Base-by-base conservation (phyloP, 75 land plant genomes). In the Picea glauca region DNA sequence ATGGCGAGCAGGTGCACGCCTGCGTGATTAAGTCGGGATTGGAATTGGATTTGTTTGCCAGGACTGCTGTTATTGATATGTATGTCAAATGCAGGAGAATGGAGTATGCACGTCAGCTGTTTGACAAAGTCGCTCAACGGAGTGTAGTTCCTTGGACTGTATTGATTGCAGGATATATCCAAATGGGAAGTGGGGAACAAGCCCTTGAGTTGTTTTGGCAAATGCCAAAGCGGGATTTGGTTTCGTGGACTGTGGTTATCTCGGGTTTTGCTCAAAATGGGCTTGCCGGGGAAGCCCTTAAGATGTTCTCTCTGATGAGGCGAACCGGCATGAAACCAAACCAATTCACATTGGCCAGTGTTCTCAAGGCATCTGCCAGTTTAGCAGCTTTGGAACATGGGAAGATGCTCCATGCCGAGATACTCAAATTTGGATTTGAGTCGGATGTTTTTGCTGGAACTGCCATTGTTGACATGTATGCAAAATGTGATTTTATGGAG, bases 381-480 rank as follows among this genome's bases (percentile, higher is more conserved):
- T 70, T 65, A 54, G 88, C 87, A 2, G 62, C 81, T 17, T 58
- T 89, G 61, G 77, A 87, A 4, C 75, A 62, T 67, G 96, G 90
- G 14, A 84, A 77, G 78, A 14, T 70, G 26, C 57, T 90, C 2
- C 90, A 90, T 67, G 77, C 80, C 43, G 83, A 83, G 62, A 64
- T 85, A 3, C 38, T 80, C 26, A 72, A 82, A 58, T 74, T 33
- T 20, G 82, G 81, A 6, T 72, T 75, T 62, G 84, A 84, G 75
- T 62, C 64, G 7, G 88, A 90, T 70, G 68, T 62, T 2, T 15
- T 85, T 38, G 81, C 90, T 11, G 32, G 84, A 38, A 88, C 87
- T 80, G 74, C 92, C 4, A 72, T 93, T 46, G 62, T 91, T 58
- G 94, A 90, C 76, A 81, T 86, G 65, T 93, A 92, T 88, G 80